These are phyloP conservation scores for Dipteronia dyeriana DNA, from an alignment of 345 rosid genomes.

Conservation along the genomic window DNA sequence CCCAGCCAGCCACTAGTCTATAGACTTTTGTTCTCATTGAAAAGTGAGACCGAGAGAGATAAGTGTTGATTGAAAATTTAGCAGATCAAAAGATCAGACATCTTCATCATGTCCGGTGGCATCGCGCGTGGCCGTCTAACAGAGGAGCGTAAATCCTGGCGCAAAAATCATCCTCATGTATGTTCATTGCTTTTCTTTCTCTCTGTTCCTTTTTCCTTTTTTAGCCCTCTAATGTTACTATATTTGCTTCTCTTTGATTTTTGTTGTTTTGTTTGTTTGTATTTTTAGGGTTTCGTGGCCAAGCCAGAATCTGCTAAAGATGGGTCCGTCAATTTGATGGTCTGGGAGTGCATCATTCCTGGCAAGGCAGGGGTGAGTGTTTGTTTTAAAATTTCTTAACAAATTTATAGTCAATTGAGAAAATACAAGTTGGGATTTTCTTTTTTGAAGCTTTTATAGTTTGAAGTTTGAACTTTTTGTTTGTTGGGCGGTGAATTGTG, in stretches of 20 bases:
- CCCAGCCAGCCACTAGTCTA: background rate
- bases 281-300: conserved; percentile 58
- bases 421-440: background rate
- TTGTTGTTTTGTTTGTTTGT: conserved; percentile 24
- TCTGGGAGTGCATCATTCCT: conserved; percentile 56
- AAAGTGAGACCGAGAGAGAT: background rate
- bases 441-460: background rate
- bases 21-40: background rate
- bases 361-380: conserved; percentile 51
- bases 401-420: background rate
- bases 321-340: conserved; percentile 55
- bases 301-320: conserved; percentile 44
- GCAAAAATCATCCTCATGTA: conserved; percentile 58
- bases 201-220: background rate
- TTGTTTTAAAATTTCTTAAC: background rate
- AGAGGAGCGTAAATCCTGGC: conserved; percentile 58
- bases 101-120: conserved; percentile 42
- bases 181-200: background rate
- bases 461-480: background rate
- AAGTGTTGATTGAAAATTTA: background rate
- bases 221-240: background rate
- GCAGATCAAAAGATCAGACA: conserved; percentile 6
- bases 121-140: conserved; percentile 57
- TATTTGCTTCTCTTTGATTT: background rate
- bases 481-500: background rate